phyloP scores from a whole-genome alignment of 108 stramenopile genomes.

The Cyclotella choctawhatcheeana region DNA sequence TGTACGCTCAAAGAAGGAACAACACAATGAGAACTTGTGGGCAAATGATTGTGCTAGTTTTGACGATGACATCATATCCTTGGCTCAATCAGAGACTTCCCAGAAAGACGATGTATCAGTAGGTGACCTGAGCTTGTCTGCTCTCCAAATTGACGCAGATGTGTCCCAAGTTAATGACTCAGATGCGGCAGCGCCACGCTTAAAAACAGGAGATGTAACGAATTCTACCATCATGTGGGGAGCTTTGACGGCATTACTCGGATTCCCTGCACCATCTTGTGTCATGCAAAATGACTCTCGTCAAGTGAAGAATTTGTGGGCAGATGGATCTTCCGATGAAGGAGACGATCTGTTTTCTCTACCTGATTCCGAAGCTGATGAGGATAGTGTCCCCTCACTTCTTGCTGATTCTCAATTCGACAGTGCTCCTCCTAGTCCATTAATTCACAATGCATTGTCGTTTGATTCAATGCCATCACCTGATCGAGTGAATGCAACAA shows the following conservation, averaged over 20 bases:
- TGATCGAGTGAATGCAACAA: background rate
- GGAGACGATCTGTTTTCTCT: background rate
- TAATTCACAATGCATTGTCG: background rate
- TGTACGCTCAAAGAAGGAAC: background rate
- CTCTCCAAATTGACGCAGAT: background rate
- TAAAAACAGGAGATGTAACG: background rate
- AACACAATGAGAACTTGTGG: background rate
- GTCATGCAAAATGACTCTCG: background rate
- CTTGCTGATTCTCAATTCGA: background rate
- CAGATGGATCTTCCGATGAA: background rate
- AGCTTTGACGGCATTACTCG: background rate
- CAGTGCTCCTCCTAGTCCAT: slow-evolving; percentile 4
- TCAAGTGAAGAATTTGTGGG: background rate
- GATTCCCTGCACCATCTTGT: slow-evolving; percentile 9
- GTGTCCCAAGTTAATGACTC: background rate
- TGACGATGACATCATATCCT: background rate
- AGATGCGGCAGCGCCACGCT: background rate
- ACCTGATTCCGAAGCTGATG: background rate
- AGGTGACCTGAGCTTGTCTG: background rate
- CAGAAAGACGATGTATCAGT: background rate
- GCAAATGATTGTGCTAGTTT: background rate
- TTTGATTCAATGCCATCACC: background rate
- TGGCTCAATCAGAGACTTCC: background rate
- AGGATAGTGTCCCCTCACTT: slow-evolving; percentile 1
- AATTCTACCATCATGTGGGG: background rate